phyloP scores from a whole-genome alignment of 2,329 filamentous ascomycete genomes.

The Cladosporium phlei region DNA sequence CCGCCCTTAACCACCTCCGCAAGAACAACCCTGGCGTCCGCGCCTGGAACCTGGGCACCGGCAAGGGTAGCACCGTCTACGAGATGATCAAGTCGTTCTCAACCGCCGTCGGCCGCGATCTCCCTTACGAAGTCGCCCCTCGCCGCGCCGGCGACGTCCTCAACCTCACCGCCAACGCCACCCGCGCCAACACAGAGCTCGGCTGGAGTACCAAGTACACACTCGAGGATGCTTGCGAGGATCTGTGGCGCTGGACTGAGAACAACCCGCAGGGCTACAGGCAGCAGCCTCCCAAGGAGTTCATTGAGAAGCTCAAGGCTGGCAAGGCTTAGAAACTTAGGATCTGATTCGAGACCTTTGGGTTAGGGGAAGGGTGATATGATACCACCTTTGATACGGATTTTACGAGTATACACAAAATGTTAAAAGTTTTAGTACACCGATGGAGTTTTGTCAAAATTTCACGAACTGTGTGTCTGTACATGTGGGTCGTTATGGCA shows the following conservation, averaged over 20 bases:
- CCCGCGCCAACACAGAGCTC: conserved; percentile 80
- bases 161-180: conserved; percentile 88
- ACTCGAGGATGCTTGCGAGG: conserved; percentile 86
- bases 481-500: no score
- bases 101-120: conserved; percentile 74
- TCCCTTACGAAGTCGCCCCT: conserved; percentile 79
- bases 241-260: conserved; percentile 94
- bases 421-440: neutral
- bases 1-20: conserved; percentile 85
- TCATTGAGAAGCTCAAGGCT: conserved; percentile 55
- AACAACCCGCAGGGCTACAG: conserved; percentile 96
- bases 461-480: no score
- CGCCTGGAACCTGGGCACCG: conserved; percentile 95
- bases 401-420: no score
- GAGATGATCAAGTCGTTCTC: conserved; percentile 97
- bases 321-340: conserved; percentile 18
- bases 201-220: conserved; percentile 87
- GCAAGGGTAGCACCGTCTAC: conserved; percentile 89
- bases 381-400: no score
- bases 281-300: conserved; percentile 79
- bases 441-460: no score
- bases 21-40: conserved; percentile 80
- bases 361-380: no score
- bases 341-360: no score
- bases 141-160: conserved; percentile 86